These are phyloP conservation scores for Thielaviopsis populi DNA, from an alignment of 2,329 filamentous ascomycete species.

Conservation along the genomic window DNA sequence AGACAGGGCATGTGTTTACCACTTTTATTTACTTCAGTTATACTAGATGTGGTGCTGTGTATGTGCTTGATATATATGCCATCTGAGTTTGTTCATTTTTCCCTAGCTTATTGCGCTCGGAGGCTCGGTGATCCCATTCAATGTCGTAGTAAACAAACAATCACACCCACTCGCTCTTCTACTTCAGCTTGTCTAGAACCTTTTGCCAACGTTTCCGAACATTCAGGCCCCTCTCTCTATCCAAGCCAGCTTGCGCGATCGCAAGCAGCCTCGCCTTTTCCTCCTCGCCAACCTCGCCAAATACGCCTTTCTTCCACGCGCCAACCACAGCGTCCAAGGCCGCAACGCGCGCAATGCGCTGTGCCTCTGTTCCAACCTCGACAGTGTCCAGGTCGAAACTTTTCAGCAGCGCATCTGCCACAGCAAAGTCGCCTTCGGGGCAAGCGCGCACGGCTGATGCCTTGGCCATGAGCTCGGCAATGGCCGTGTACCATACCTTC, in stretches of 20 bases:
- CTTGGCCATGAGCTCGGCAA: slow-evolving; percentile 29
- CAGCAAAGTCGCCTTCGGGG: slow-evolving; percentile 18
- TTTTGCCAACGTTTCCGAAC: slow-evolving; percentile 31
- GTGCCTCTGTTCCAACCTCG: slow-evolving; percentile 36
- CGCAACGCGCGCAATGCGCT: slow-evolving; percentile 33
- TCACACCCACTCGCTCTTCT: not conserved
- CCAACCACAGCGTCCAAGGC: slow-evolving; percentile 30
- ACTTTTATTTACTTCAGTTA: not conserved
- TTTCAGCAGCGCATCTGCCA: slow-evolving; percentile 28
- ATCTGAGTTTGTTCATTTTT: not conserved
- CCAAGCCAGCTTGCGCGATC: slow-evolving; percentile 25
- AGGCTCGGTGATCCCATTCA: not conserved
- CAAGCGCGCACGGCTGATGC: slow-evolving; percentile 21
- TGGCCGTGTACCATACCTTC: slow-evolving; percentile 38
- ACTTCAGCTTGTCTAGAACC: slow-evolving; percentile 23
- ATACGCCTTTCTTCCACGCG: slow-evolving; percentile 30
- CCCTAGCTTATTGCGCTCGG: not conserved
- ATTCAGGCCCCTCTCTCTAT: slow-evolving; percentile 31
- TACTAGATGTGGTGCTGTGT: not conserved
- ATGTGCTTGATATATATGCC: not conserved
- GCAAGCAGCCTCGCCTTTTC: slow-evolving; percentile 23
- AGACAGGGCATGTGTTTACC: not conserved
- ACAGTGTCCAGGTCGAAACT: slow-evolving; percentile 33
- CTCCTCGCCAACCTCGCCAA: slow-evolving; percentile 24
- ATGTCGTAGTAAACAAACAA: not conserved